Conservation (phyloP, 441 rosid species). For the Macaranga tanarius region DNA sequence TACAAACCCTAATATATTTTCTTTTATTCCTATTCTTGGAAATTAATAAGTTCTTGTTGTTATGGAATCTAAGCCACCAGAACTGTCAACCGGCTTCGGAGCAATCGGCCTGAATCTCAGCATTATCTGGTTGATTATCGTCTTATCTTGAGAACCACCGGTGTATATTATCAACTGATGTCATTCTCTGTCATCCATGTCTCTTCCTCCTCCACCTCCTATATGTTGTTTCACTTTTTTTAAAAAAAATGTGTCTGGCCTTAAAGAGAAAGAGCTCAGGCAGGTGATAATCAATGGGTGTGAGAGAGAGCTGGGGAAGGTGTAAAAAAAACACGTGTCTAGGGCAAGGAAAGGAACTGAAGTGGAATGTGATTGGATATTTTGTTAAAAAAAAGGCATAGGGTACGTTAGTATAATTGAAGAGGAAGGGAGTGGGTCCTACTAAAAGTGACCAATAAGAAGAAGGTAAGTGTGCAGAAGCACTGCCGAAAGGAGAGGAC, state of each 20-base stretch:
- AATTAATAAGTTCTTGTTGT: conserved; percentile 22
- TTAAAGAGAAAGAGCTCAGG: conserved; percentile 28
- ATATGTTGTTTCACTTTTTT: neutral
- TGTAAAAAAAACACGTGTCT: conserved; percentile 49
- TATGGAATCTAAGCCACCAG: conserved; percentile 20
- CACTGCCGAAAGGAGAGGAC: conserved; percentile 30
- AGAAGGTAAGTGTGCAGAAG: conserved; percentile 23
- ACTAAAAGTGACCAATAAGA: conserved; percentile 6
- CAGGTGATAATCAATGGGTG: conserved; percentile 36
- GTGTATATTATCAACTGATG: conserved; percentile 36
- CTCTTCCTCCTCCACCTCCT: neutral
- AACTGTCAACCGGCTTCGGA: conserved; percentile 57
- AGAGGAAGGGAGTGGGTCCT: conserved; percentile 20
- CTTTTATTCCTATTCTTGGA: conserved; percentile 49
- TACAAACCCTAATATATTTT: conserved; percentile 75
- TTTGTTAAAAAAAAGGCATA: too few species aligned
- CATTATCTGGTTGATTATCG: conserved; percentile 51
- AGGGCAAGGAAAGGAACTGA: conserved; percentile 28
- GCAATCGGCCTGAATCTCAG: conserved; percentile 86
- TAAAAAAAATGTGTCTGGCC: too few species aligned
- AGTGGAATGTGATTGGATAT: conserved; percentile 30
- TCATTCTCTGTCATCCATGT: conserved; percentile 37
- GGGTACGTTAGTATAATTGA: neutral
- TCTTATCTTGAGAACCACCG: conserved; percentile 36
- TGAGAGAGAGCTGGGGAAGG: conserved; percentile 9